These are phyloP conservation scores for Colletotrichum abscissum DNA, from an alignment of 2,329 filamentous ascomycete species.

Conservation along the genomic window DNA sequence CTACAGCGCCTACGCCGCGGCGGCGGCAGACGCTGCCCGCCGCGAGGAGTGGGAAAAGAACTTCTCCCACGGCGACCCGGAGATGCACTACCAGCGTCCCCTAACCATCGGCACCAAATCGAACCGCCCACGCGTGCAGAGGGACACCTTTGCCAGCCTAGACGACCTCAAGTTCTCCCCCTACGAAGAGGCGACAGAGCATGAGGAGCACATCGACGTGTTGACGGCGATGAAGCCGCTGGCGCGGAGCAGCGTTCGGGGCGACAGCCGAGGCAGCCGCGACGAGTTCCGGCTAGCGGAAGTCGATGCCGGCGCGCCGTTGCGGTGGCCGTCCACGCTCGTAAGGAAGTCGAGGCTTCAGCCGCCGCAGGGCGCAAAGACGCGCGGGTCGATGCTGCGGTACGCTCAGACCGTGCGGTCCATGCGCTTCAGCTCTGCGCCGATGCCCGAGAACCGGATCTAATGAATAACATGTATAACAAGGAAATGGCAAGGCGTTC, in stretches of 20 bases:
- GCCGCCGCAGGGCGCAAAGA: background rate
- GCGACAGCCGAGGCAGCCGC: background rate
- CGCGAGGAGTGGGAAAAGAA: constrained; percentile 31
- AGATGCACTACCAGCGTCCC: constrained; percentile 28
- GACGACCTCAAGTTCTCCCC: background rate
- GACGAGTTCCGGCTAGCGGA: constrained; percentile 21
- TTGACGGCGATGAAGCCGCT: constrained; percentile 7
- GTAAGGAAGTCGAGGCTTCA: constrained; percentile 23
- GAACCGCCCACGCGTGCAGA: constrained; percentile 4
- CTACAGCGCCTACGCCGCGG: background rate
- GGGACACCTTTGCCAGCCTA: constrained; percentile 24
- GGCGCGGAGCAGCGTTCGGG: background rate
- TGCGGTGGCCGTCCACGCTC: constrained; percentile 17
- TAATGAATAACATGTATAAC: constrained; percentile 3
- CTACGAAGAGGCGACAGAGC: background rate
- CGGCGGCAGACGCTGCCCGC: constrained; percentile 5
- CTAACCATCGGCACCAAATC: constrained; percentile 38
- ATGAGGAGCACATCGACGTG: constrained; percentile 8
- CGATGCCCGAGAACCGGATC: background rate
- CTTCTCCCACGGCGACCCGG: constrained; percentile 19
- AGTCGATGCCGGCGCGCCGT: constrained; percentile 10
- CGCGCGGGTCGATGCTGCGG: background rate
- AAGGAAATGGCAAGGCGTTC: background rate
- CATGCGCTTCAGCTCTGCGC: background rate
- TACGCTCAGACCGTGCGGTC: constrained; percentile 2